These are phyloP conservation scores for Colletotrichum kahawae DNA, from an alignment of 2,329 filamentous ascomycete species.

Conservation along the genomic window DNA sequence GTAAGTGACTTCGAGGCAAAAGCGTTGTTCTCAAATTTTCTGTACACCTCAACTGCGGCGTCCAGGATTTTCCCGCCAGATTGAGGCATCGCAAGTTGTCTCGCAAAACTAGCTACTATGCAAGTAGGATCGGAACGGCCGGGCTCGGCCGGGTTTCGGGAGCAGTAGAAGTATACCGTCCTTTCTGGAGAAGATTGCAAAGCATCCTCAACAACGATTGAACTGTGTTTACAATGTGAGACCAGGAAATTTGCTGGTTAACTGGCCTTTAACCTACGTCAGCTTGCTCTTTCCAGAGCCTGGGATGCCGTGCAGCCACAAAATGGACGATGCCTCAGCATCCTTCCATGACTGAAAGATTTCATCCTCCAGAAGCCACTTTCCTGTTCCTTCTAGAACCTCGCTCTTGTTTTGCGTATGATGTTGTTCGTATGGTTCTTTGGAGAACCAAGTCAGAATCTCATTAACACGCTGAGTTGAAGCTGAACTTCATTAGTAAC, in stretches of 20 bases:
- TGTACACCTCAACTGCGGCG: not conserved
- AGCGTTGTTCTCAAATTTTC: not conserved
- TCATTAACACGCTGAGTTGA: not conserved
- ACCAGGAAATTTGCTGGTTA: not conserved
- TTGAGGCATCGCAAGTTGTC: not conserved
- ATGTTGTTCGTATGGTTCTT: not conserved
- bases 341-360: not conserved
- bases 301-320: conserved; percentile 38
- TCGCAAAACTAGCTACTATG: not conserved
- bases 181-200: not conserved
- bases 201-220: not conserved
- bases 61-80: not conserved
- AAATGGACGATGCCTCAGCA: conserved; percentile 32
- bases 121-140: not conserved
- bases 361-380: not conserved
- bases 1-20: not conserved
- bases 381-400: not conserved
- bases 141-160: not conserved
- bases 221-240: not conserved
- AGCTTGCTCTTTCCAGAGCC: conserved; percentile 36
- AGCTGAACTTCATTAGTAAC: not conserved
- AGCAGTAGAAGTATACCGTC: not conserved
- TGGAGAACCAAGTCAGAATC: not conserved
- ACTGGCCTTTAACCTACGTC: not conserved
- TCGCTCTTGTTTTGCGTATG: not conserved